Evolutionary conservation across 768 basidiomycete species (phyloP).

Genomic region (Dictyophora rubrovolvata): DNA sequence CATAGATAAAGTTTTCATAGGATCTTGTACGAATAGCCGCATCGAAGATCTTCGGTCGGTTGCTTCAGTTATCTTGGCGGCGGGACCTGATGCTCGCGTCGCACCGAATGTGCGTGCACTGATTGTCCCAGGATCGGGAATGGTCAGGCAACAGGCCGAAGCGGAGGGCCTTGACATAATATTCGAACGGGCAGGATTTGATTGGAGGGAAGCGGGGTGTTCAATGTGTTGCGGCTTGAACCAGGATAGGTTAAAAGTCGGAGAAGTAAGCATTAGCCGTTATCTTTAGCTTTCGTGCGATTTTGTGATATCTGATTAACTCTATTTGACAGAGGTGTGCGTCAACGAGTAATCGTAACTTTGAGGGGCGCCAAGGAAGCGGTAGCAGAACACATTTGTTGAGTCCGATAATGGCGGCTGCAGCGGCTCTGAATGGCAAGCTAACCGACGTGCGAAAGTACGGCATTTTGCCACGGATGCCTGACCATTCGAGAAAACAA

Average conservation of each 20-base stretch:
- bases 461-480: slow-evolving; percentile 27
- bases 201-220: slow-evolving; percentile 92
- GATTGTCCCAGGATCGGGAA: slow-evolving; percentile 85
- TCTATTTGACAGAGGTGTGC: slow-evolving; percentile 55
- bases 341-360: slow-evolving; percentile 88
- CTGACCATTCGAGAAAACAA: background rate
- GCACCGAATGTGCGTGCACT: slow-evolving; percentile 67
- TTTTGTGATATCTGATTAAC: background rate
- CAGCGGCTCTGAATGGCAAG: slow-evolving; percentile 77
- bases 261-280: slow-evolving; percentile 22
- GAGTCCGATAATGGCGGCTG: slow-evolving; percentile 88
- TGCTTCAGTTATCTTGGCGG: slow-evolving; percentile 66
- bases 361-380: slow-evolving; percentile 81
- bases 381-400: slow-evolving; percentile 84
- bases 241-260: slow-evolving; percentile 76
- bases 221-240: slow-evolving; percentile 97
- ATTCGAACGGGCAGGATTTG: slow-evolving; percentile 85
- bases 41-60: slow-evolving; percentile 89
- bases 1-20: slow-evolving; percentile 86
- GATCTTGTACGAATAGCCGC: slow-evolving; percentile 89
- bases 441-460: slow-evolving; percentile 78
- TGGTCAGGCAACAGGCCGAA: slow-evolving; percentile 88
- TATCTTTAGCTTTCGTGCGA: background rate
- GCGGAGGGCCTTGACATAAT: slow-evolving; percentile 80
- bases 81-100: slow-evolving; percentile 63